Conservation (phyloP, 2,329 filamentous ascomycete species). For the Penicillium sp. region DNA sequence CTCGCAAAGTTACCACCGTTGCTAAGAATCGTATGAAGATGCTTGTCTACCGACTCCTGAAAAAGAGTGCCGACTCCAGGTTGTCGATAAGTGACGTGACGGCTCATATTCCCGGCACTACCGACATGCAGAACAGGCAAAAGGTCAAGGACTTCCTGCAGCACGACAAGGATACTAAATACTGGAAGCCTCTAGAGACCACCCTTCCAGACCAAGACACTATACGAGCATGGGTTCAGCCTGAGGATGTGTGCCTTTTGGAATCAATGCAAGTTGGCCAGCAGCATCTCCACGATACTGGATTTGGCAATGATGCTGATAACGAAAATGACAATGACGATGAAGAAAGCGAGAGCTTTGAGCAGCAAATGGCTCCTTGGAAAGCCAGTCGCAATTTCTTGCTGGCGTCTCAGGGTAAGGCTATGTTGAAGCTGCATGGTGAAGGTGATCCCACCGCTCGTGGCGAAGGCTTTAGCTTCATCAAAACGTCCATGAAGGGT, state of each 20-base stretch:
- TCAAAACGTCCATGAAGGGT: conserved; percentile 98
- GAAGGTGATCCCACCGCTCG: conserved; percentile 93
- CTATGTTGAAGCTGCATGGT: conserved; percentile 93
- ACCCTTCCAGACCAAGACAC: conserved; percentile 75
- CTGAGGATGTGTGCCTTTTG: conserved; percentile 91
- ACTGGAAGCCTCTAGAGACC: conserved; percentile 80
- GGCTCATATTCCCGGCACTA: conserved; percentile 87
- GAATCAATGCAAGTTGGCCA: conserved; percentile 97
- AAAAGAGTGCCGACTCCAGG: conserved; percentile 70
- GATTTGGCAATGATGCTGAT: conserved; percentile 73
- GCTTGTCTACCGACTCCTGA: conserved; percentile 87
- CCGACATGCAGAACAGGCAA: conserved; percentile 92
- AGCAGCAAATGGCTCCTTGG: conserved; percentile 92
- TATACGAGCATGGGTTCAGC: conserved; percentile 86
- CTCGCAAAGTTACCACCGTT: conserved; percentile 93
- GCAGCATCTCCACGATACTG: conserved; percentile 87
- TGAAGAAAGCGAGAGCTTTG: conserved; percentile 74
- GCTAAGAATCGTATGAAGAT: conserved; percentile 96
- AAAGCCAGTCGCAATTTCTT: conserved; percentile 96
- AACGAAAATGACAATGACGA: conserved; percentile 68
- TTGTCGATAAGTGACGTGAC: conserved; percentile 84
- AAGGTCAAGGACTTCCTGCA: conserved; percentile 96
- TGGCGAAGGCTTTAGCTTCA: conserved; percentile 93
- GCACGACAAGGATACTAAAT: conserved; percentile 85
- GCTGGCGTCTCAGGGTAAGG: conserved; percentile 89